A percentile compares a stretch with the other conserved stretches of the same genome.
Conservation (phyloP, 257 asterid genomes). For the Rauvolfia tetraphylla region DNA sequence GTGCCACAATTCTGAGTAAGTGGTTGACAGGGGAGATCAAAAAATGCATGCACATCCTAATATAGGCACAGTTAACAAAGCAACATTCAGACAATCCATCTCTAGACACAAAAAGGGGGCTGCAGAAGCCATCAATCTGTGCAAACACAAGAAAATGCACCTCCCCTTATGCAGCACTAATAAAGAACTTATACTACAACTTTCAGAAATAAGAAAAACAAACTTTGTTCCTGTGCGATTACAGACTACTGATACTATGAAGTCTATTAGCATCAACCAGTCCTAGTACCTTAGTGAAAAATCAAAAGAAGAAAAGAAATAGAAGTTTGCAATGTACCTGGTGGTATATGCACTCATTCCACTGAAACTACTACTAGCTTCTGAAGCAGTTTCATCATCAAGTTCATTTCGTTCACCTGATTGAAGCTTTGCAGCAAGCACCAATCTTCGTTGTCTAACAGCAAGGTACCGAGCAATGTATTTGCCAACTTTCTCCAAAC, state of each 20-base stretch:
- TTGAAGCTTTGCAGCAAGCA: slow-evolving; percentile 84
- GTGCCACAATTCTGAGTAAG: not conserved
- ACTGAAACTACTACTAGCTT: slow-evolving; percentile 89
- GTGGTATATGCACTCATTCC: slow-evolving; percentile 98
- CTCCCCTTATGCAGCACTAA: not conserved
- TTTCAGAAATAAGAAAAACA: not conserved
- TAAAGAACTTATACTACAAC: not conserved
- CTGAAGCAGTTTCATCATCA: slow-evolving; percentile 92
- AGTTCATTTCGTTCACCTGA: slow-evolving; percentile 59
- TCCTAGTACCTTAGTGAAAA: not conserved
- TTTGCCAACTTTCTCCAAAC: slow-evolving; percentile 86
- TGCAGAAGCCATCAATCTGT: not conserved
- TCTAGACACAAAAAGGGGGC: not conserved
- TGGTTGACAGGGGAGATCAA: not conserved
- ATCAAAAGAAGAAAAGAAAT: not conserved
- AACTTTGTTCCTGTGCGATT: not conserved
- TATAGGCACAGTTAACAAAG: not conserved
- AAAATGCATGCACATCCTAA: not conserved
- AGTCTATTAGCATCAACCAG: not conserved
- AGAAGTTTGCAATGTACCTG: slow-evolving; percentile 48
- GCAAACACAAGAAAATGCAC: not conserved
- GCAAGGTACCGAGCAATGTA: slow-evolving; percentile 82
- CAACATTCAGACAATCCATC: not conserved
- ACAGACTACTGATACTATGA: not conserved
- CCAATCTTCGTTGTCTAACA: slow-evolving; percentile 84